Evolutionary conservation across 2,329 filamentous ascomycete genomes (phyloP), one percentile per base, ranked within the genome.

Genomic region (Septoria petroselini): DNA sequence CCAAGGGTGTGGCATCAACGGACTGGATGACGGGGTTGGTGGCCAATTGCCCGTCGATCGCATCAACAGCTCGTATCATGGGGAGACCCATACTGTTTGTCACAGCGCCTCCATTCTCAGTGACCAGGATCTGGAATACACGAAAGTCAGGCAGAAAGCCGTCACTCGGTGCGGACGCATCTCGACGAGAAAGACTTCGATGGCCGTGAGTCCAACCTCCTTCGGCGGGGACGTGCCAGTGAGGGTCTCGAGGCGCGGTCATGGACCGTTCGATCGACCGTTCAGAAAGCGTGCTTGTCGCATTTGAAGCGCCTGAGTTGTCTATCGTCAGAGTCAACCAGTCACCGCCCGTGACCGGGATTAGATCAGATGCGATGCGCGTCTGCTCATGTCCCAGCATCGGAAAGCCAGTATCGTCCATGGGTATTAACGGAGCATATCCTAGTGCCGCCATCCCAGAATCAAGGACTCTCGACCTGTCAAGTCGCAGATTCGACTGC

Each of bases 301-400:
- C 23, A 18, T 41, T 41, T 4, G 11, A 8, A 17, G 25, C 14
- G 7, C 14, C 9, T 12, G 23, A 8, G n/a, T 7, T 15, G 3
- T 27, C 21, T 2, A 41, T 7, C 8, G 14, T 41, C 11, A 41
- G 27, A 4, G 12, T 8, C 21, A 17, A n/a, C 39, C 39, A 41
- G 23, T 41, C 15, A 25, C 39, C 39, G 15, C 21, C 25, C 7
- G 39, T 41, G 21, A 41, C n/a, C 1, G 39, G 39, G 14, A 14
- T 18, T 8, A 41, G 39, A 17, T 41, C 39, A 15, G 21, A n/a
- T 15, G 15, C n/a, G 11, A 27, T 21, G 8, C 39, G 39, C 15
- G 39, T 41, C 39, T 11, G 5, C 39, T 41, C 39, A 25, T 41
- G 23, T 17, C 39, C 39, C 14, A 41, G 15, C 39, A 41, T 27